A percentile compares a stretch with the other conserved stretches of the same genome.
Evolutionary conservation across 139 green algal species (phyloP).

Genomic region (Nannochloris sp.): DNA sequence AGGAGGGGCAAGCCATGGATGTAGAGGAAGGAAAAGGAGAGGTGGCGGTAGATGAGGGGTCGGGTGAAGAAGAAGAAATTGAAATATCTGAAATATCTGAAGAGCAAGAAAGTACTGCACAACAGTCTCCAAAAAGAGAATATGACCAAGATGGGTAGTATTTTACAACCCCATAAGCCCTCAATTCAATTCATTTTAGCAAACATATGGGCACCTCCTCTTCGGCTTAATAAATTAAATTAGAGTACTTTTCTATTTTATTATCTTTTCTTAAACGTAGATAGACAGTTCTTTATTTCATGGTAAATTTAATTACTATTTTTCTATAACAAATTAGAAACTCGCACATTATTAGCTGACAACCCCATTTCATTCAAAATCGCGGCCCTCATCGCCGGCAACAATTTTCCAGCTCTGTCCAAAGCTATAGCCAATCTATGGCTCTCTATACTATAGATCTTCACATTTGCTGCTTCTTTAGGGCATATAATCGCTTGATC

Average conservation of each 20-base stretch:
- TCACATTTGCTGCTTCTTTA: slow-evolving; percentile 18
- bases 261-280: background rate
- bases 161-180: too few species aligned
- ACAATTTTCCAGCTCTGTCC: slow-evolving; percentile 41
- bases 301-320: background rate
- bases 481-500: slow-evolving; percentile 54
- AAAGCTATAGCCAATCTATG: slow-evolving; percentile 75
- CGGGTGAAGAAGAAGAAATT: background rate
- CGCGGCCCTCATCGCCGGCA: slow-evolving; percentile 49
- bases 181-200: too few species aligned
- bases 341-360: slow-evolving; percentile 12
- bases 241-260: too few species aligned
- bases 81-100: too few species aligned
- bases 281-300: slow-evolving; percentile 8
- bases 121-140: too few species aligned
- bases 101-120: too few species aligned
- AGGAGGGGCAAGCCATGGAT: background rate
- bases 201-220: too few species aligned
- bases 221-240: too few species aligned
- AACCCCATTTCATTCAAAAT: slow-evolving; percentile 28
- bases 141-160: too few species aligned
- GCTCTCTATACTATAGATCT: slow-evolving; percentile 48
- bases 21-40: background rate
- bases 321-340: slow-evolving; percentile 45
- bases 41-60: background rate